Evolutionary conservation across 108 stramenopile genomes (phyloP), one percentile per base, ranked within the genome.

Genomic region (Nitzschia putrida): DNA sequence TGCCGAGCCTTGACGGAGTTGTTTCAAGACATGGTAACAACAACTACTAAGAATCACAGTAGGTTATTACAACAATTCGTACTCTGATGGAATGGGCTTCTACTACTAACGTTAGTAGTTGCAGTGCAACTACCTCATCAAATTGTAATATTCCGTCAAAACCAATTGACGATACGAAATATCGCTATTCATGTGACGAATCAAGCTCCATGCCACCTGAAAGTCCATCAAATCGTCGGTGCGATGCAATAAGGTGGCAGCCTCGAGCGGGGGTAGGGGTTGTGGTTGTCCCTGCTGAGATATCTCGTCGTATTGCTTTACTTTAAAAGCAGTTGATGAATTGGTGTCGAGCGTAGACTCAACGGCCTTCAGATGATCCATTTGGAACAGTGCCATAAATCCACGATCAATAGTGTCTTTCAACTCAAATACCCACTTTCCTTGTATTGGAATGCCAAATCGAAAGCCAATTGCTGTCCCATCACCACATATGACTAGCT

Each of bases 401-500:
- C 82, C 84, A 16, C 37, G 22, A 68, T 95, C 94, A 55, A 95
- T 95, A 8, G 69, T 58, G 66, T 93, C 80, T 64, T 95, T 95
- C 53, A 95, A 53, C 8, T 89, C 52, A 68, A 89, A 88, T 9
- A 95, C 94, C 94, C 94, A 95, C 57, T 87, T 88, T 20, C 94
- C 94, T 57, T 85, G 81, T 29, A 94, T 64, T 4, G 90, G 82
- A 40, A 91, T 71, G 6, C 94, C 94, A 75, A 93, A 95, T 12
- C 94, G 85, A 74, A 95, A 93, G 8, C 94, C 94, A 18, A 95
- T 38, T 0, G 94, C 94, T 21, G 78, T 88, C n/a, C 87, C 88
- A 74, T 92, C 91, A 14, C 91, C 94, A 59, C 88, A 89, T 53
- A 86, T 88, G 47, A 95, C 53, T 10, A 95, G 71, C 57, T 91